Evolutionary conservation across 2,329 filamentous ascomycete genomes (phyloP).

Genomic region (Phaeophleospora eucalypticola): DNA sequence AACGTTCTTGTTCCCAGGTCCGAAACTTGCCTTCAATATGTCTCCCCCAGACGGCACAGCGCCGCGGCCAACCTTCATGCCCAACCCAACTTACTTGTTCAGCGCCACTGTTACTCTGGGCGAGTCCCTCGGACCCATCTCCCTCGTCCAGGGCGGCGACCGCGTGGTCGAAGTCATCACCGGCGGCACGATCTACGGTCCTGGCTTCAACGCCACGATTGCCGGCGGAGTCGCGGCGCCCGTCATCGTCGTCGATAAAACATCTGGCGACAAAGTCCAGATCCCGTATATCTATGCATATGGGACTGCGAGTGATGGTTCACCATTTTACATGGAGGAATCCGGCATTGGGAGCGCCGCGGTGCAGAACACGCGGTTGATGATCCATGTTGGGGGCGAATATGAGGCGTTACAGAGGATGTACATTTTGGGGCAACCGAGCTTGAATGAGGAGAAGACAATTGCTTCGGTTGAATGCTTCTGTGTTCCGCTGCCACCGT

Average conservation of each 20-base stretch:
- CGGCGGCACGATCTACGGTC: neutral
- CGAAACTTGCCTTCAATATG: no score
- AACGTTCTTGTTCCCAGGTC: no score
- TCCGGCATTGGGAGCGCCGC: neutral
- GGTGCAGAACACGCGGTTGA: neutral
- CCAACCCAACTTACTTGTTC: neutral
- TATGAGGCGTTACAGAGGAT: neutral
- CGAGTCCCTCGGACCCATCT: neutral
- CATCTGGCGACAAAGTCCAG: neutral
- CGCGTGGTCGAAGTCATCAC: neutral
- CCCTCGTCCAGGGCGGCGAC: neutral
- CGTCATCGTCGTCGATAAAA: neutral
- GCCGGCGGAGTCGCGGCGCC: no score
- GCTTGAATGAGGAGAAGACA: neutral
- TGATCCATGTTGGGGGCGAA: neutral
- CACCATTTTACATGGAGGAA: neutral
- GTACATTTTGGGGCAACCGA: neutral
- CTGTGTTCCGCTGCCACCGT: neutral
- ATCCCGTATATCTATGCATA: neutral
- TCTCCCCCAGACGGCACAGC: no score
- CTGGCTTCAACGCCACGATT: neutral
- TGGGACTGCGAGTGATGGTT: neutral
- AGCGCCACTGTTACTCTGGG: neutral
- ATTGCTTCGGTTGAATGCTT: neutral
- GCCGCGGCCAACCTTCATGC: no score